phyloP scores from a whole-genome alignment of 495 filamentous ascomycete genomes.

The Trichoderma parareesei region DNA sequence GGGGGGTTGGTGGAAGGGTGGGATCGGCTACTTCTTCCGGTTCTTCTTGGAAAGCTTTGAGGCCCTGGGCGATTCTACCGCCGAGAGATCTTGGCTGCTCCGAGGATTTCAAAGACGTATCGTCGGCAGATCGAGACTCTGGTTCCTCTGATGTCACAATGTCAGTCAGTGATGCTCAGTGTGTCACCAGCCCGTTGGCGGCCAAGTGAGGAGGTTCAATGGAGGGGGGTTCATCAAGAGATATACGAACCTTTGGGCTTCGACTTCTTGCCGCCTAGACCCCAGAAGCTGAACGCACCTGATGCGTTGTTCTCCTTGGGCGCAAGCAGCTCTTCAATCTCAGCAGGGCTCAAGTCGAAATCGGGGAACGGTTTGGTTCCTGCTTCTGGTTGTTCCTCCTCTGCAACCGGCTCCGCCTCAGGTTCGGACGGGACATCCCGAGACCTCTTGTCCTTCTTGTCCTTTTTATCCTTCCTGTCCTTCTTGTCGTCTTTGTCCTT shows the following conservation, averaged over 20 bases:
- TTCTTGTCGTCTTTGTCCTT: conserved; percentile 2
- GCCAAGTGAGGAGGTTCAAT: not conserved
- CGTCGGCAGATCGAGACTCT: conserved; percentile 14
- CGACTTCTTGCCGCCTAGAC: conserved; percentile 28
- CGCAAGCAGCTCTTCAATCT: conserved; percentile 25
- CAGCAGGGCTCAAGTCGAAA: conserved; percentile 15
- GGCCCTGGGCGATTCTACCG: conserved; percentile 43
- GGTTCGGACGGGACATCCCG: conserved; percentile 14
- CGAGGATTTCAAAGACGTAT: conserved; percentile 23
- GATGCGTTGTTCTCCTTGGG: conserved; percentile 20
- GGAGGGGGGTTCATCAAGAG: not conserved
- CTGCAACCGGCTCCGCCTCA: conserved; percentile 13
- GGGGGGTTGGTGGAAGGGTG: conserved; percentile 25
- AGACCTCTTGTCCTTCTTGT: conserved; percentile 11
- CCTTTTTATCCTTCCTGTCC: conserved; percentile 9
- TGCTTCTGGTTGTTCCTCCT: conserved; percentile 9
- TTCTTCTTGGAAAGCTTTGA: conserved; percentile 43
- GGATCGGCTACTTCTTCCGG: conserved; percentile 24
- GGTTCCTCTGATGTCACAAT: not conserved
- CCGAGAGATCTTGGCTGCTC: conserved; percentile 36
- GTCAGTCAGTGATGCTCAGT: not conserved
- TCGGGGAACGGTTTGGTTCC: conserved; percentile 1
- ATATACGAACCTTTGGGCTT: conserved; percentile 19
- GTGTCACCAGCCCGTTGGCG: too few species aligned
- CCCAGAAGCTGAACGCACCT: conserved; percentile 42